These are phyloP conservation scores for Astragalus membranaceus DNA, from an alignment of 306 rosid species.

Conservation along the genomic window DNA sequence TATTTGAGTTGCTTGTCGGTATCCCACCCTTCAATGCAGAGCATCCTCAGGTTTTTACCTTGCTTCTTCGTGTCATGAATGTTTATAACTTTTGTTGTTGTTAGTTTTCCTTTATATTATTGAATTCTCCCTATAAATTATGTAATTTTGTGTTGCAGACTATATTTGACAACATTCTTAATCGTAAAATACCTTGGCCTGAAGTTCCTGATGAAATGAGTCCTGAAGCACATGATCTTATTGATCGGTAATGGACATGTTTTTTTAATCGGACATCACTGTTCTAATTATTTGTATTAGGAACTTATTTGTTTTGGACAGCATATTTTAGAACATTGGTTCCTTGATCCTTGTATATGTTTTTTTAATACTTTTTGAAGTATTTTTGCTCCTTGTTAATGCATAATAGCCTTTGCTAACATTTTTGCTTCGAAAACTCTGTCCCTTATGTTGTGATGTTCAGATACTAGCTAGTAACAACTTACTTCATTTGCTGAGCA, in stretches of 20 bases:
- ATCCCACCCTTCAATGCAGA: slow-evolving; percentile 98
- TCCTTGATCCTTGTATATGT: not conserved
- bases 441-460: not conserved
- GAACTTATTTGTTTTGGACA: slow-evolving; percentile 7
- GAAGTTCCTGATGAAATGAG: slow-evolving; percentile 82
- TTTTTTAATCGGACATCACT: slow-evolving; percentile 6
- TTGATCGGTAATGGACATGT: slow-evolving; percentile 62
- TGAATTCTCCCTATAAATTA: slow-evolving; percentile 4
- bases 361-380: not conserved
- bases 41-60: slow-evolving; percentile 83
- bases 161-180: slow-evolving; percentile 94
- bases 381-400: not conserved
- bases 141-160: slow-evolving; percentile 41
- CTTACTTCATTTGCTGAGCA: not conserved
- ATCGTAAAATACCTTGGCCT: slow-evolving; percentile 96
- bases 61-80: slow-evolving; percentile 5
- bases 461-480: not conserved
- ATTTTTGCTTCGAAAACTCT: not conserved
- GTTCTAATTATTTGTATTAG: slow-evolving; percentile 4
- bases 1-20: slow-evolving; percentile 95
- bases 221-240: slow-evolving; percentile 76
- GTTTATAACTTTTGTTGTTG: not conserved
- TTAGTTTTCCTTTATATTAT: slow-evolving; percentile 5
- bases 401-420: not conserved
- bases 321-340: not conserved